Conservation (phyloP, 2,329 filamentous ascomycete species). For the Colletotrichum sp. region DNA sequence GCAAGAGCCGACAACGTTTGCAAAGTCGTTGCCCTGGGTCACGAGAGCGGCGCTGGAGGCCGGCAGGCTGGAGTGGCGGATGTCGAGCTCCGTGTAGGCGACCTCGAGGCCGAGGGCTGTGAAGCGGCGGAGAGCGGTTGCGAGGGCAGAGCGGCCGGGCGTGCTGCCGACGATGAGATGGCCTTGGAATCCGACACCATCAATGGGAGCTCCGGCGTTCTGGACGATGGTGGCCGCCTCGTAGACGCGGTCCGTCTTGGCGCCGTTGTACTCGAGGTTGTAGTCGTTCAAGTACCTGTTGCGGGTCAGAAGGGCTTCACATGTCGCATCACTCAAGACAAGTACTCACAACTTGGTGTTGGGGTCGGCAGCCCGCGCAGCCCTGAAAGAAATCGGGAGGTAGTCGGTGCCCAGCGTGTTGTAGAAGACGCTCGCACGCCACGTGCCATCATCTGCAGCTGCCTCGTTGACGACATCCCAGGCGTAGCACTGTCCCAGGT, state of each 20-base stretch:
- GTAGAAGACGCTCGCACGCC: constrained; percentile 49
- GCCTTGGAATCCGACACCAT: constrained; percentile 57
- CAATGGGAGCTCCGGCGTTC: constrained; percentile 49
- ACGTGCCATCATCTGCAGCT: constrained; percentile 50
- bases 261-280: constrained; percentile 50
- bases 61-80: constrained; percentile 54
- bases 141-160: constrained; percentile 47
- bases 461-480: constrained; percentile 59
- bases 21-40: constrained; percentile 55
- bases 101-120: constrained; percentile 58
- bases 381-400: constrained; percentile 53
- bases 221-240: constrained; percentile 39
- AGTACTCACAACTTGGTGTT: constrained; percentile 49
- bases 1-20: constrained; percentile 39
- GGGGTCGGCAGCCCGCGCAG: constrained; percentile 49
- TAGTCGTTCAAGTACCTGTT: constrained; percentile 63
- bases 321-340: not conserved
- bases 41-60: constrained; percentile 40
- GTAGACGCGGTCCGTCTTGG: constrained; percentile 38
- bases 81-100: constrained; percentile 67
- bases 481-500: constrained; percentile 48
- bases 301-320: not conserved
- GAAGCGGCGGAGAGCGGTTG: constrained; percentile 54
- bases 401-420: constrained; percentile 53
- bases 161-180: constrained; percentile 52